Percentiles rank a stretch among this genome's conserved stretches.
Conservation (phyloP, 495 filamentous ascomycete species). For the Aspergillus cavernicola region DNA sequence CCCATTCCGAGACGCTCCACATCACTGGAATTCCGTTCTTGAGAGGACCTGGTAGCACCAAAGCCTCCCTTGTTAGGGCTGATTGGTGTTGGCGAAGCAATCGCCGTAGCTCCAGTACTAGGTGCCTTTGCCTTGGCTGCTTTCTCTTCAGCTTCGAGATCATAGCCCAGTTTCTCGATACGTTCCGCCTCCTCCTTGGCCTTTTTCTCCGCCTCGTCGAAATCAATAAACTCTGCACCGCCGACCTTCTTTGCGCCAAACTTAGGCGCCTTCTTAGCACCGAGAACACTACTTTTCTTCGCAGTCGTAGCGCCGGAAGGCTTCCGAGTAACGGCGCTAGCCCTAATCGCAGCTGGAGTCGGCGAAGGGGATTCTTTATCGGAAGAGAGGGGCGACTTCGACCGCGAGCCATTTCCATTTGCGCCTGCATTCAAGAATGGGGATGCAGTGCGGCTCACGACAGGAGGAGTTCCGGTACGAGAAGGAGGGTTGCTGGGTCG, state of each 20-base stretch:
- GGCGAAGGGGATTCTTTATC: slow-evolving; percentile 46
- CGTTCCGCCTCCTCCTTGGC: slow-evolving; percentile 96
- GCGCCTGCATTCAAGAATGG: slow-evolving; percentile 76
- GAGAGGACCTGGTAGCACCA: slow-evolving; percentile 48
- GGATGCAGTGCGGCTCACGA: slow-evolving; percentile 77
- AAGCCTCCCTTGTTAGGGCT: slow-evolving; percentile 61
- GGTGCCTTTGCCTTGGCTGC: slow-evolving; percentile 52
- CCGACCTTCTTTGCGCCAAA: slow-evolving; percentile 88
- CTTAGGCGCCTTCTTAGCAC: slow-evolving; percentile 82
- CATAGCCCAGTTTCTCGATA: slow-evolving; percentile 96
- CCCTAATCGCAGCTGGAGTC: slow-evolving; percentile 60
- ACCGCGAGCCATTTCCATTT: slow-evolving; percentile 67
- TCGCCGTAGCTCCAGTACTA: slow-evolving; percentile 50
- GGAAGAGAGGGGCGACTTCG: slow-evolving; percentile 75
- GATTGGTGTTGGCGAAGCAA: slow-evolving; percentile 70
- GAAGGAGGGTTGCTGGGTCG: slow-evolving; percentile 92
- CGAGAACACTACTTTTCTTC: slow-evolving; percentile 79
- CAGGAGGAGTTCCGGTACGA: slow-evolving; percentile 82
- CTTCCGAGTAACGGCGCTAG: slow-evolving; percentile 75
- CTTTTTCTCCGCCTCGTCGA: slow-evolving; percentile 94
- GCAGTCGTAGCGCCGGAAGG: slow-evolving; percentile 53
- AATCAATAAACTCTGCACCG: slow-evolving; percentile 76
- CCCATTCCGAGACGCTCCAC: slow-evolving; percentile 91
- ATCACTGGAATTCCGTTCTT: slow-evolving; percentile 65
- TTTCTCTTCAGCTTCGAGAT: slow-evolving; percentile 80